phyloP scores from a whole-genome alignment of 768 basidiomycete species.

The Leccinum truebloodii region DNA sequence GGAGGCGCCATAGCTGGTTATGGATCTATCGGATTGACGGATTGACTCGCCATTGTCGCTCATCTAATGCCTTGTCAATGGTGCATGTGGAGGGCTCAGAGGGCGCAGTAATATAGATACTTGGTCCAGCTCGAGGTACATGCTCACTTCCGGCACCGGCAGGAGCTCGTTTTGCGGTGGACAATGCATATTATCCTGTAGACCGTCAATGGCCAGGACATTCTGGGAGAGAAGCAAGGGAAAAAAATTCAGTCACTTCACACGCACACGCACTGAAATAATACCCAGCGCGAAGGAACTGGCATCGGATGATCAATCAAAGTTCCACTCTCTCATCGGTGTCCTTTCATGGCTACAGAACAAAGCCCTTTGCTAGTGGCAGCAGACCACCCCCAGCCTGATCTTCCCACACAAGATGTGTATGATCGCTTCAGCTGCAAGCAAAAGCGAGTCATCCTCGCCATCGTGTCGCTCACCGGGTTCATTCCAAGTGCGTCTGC shows the following conservation, averaged over 20 bases:
- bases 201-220: background rate
- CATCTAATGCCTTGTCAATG: background rate
- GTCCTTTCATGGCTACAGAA: background rate
- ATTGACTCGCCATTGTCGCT: background rate
- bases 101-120: background rate
- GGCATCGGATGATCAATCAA: background rate
- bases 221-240: no score
- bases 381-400: background rate
- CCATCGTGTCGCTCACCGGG: conserved; percentile 60
- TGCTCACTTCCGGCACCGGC: background rate
- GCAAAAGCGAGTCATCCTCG: conserved; percentile 54
- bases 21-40: background rate
- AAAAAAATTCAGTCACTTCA: background rate
- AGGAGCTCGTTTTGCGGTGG: background rate
- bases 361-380: background rate
- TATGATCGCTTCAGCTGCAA: conserved; percentile 58
- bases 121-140: background rate
- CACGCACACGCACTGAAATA: background rate
- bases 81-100: background rate
- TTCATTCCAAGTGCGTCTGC: conserved; percentile 56
- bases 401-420: conserved; percentile 30
- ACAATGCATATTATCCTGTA: background rate
- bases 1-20: background rate
- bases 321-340: background rate
- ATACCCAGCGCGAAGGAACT: background rate